Evolutionary conservation across 129 eudicot species (phyloP).

Genomic region (Deinandra increscens): DNA sequence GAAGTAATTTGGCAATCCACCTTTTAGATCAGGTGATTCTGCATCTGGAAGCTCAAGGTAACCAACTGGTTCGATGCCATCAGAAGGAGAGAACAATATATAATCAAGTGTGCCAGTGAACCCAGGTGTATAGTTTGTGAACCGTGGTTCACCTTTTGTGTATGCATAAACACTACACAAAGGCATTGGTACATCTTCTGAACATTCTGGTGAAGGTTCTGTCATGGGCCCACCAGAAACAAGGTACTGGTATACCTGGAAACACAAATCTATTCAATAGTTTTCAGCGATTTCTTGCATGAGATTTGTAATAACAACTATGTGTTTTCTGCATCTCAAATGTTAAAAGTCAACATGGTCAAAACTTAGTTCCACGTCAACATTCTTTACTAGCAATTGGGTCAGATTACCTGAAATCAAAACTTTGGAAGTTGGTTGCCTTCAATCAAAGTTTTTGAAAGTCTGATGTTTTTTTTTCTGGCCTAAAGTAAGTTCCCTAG

Average conservation of each 20-base stretch:
- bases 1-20: slow-evolving; percentile 77
- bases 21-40: slow-evolving; percentile 59
- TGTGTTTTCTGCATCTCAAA: slow-evolving; percentile 7
- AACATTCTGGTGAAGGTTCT: slow-evolving; percentile 38
- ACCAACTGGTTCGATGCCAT: slow-evolving; percentile 51
- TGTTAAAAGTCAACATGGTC: not conserved
- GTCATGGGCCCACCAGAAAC: slow-evolving; percentile 49
- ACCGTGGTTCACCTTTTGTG: slow-evolving; percentile 79
- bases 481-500: not conserved
- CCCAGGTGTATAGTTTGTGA: slow-evolving; percentile 92
- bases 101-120: slow-evolving; percentile 92
- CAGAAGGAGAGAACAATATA: slow-evolving; percentile 60
- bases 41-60: slow-evolving; percentile 74
- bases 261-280: not conserved
- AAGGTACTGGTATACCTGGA: slow-evolving; percentile 76
- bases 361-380: not conserved
- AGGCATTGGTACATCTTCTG: slow-evolving; percentile 59
- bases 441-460: not conserved
- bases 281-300: not conserved
- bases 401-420: not conserved
- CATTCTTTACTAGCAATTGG: not conserved
- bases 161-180: slow-evolving; percentile 68
- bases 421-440: not conserved
- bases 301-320: not conserved
- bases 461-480: too few species aligned